Conservation (phyloP, 2,329 filamentous ascomycete genomes). For the Diaporthe citri region DNA sequence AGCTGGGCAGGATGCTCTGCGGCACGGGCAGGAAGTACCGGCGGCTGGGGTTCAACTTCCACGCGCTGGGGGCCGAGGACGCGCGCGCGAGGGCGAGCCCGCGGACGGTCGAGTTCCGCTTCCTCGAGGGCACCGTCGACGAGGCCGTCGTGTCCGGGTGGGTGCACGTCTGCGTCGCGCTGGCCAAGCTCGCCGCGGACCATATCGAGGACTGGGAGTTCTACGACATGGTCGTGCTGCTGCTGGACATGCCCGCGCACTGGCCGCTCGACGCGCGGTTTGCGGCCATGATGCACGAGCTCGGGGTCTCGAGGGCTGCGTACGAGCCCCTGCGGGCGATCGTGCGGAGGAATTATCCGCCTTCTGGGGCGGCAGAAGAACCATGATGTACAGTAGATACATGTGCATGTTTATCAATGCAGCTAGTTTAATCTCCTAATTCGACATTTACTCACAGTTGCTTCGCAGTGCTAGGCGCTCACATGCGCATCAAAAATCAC, state of each 20-base stretch:
- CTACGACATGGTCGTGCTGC: conserved; percentile 31
- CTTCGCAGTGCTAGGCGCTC: too few species aligned
- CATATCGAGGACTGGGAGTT: conserved; percentile 31
- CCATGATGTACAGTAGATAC: background rate
- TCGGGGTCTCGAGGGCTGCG: background rate
- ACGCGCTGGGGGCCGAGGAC: conserved; percentile 53
- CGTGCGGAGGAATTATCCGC: conserved; percentile 33
- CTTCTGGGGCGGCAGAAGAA: background rate
- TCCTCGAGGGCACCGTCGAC: conserved; percentile 53
- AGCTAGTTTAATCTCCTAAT: conserved; percentile 4
- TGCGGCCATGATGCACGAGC: conserved; percentile 14
- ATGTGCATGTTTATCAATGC: background rate
- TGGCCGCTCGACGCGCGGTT: conserved; percentile 32
- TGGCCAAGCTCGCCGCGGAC: conserved; percentile 46
- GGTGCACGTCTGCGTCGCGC: conserved; percentile 50
- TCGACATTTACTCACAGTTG: background rate
- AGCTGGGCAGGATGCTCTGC: conserved; percentile 53
- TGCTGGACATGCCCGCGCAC: conserved; percentile 20
- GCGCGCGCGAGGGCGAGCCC: conserved; percentile 50
- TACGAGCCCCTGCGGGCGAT: conserved; percentile 31
- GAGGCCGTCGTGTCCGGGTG: conserved; percentile 49
- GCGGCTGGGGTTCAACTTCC: conserved; percentile 57
- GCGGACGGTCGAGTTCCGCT: conserved; percentile 54
- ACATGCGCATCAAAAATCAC: background rate
- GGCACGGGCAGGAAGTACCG: conserved; percentile 50